phyloP scores from a whole-genome alignment of 345 rosid species.

The Eucalyptus marginata region DNA sequence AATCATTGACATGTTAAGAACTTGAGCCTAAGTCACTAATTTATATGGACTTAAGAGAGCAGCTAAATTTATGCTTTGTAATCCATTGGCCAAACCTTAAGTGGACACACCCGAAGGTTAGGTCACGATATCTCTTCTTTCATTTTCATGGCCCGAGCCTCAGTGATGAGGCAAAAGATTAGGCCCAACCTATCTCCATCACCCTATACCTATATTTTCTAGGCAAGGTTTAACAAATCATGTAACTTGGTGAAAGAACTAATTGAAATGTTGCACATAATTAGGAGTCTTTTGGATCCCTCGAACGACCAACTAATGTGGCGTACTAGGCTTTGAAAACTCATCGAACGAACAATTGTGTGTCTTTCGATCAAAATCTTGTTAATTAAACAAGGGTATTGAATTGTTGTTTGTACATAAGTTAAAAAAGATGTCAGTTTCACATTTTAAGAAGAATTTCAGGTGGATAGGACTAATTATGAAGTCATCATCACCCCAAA shows the following conservation, averaged over 20 bases:
- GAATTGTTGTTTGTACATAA: background rate
- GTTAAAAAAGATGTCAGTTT: background rate
- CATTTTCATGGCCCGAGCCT: background rate
- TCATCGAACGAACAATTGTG: fast-evolving
- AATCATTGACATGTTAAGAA: no score
- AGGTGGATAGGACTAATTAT: background rate
- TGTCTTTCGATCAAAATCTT: background rate
- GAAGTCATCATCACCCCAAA: background rate
- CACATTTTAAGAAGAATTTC: background rate
- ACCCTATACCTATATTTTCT: background rate
- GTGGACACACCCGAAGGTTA: no score
- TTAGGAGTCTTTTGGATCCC: background rate
- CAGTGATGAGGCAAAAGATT: background rate
- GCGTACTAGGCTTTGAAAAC: background rate
- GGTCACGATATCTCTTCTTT: background rate
- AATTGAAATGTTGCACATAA: background rate
- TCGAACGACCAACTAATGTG: background rate
- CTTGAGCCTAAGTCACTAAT: no score
- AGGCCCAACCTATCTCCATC: background rate
- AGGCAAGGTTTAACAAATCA: background rate
- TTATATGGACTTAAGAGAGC: no score
- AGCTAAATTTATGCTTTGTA: no score
- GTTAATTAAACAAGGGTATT: background rate
- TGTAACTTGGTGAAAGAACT: background rate
- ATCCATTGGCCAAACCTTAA: no score